Percentiles rank a stretch among this genome's conserved stretches.
phyloP scores from a whole-genome alignment of 148 eudicot genomes.

The Dysphania ambrosioides region DNA sequence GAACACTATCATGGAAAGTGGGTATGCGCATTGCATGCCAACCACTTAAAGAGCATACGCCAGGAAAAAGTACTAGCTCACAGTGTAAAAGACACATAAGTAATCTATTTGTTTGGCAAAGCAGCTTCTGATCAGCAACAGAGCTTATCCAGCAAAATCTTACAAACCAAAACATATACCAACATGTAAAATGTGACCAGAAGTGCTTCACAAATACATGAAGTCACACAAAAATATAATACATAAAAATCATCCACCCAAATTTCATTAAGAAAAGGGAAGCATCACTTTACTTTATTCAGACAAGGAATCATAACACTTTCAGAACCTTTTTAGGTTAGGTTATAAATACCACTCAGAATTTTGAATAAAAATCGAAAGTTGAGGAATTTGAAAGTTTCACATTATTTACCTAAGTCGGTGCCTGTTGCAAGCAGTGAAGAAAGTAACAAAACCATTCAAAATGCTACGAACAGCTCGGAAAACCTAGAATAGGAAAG shows the following conservation, averaged over 20 bases:
- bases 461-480: constrained; percentile 83
- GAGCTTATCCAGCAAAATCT: not conserved
- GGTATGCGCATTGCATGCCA: too few relatives aligned
- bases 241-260: not conserved
- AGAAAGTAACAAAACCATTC: constrained; percentile 85
- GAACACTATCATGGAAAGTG: too few relatives aligned
- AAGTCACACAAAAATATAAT: not conserved
- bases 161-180: not conserved
- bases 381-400: not conserved
- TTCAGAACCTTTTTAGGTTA: not conserved
- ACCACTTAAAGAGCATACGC: too few relatives aligned
- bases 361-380: not conserved
- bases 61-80: too few relatives aligned
- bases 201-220: not conserved
- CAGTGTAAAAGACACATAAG: too few relatives aligned
- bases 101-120: too few relatives aligned
- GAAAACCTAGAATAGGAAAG: constrained; percentile 49
- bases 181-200: not conserved
- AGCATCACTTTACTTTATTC: not conserved
- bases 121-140: not conserved
- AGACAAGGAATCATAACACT: not conserved
- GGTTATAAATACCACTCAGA: not conserved
- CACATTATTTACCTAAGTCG: constrained; percentile 65
- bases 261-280: not conserved
- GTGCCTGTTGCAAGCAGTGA: constrained; percentile 88